Evolutionary conservation across 306 rosid genomes (phyloP).

Genomic region (Amphicarpaea edgeworthii): DNA sequence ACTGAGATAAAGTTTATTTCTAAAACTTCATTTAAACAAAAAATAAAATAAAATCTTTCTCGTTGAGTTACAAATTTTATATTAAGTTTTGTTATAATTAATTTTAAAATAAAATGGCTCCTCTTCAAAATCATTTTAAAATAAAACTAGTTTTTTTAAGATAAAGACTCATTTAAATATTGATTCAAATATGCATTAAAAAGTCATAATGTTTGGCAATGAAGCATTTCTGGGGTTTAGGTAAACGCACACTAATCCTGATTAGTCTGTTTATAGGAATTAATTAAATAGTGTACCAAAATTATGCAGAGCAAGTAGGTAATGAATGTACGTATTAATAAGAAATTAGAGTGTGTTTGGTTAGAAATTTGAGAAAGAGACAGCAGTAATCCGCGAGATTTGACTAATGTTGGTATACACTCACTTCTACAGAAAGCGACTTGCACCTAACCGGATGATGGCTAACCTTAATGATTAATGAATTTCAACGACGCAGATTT

Average conservation of each 20-base stretch:
- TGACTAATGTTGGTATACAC: constrained; percentile 9
- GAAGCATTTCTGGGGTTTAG: not conserved
- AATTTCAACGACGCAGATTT: not conserved
- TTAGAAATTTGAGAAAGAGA: not conserved
- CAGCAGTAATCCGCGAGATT: not conserved
- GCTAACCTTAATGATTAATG: not conserved
- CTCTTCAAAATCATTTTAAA: not conserved
- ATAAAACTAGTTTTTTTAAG: too few relatives aligned
- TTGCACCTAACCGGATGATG: not conserved
- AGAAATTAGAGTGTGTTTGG: not conserved
- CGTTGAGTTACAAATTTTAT: not conserved
- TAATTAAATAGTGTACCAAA: not conserved
- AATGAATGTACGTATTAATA: not conserved
- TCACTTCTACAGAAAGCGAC: constrained; percentile 17
- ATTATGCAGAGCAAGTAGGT: not conserved
- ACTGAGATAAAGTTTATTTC: too few relatives aligned
- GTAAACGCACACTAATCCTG: not conserved
- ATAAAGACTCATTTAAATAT: too few relatives aligned
- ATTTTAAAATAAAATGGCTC: too few relatives aligned
- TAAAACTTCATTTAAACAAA: too few relatives aligned
- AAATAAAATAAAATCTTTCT: too few relatives aligned
- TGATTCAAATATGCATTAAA: not conserved
- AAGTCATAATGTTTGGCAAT: not conserved
- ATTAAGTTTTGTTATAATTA: not conserved
- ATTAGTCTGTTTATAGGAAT: not conserved